Percentiles rank a stretch among this genome's conserved stretches.
These are phyloP conservation scores for Thielaviopsis euricoi DNA, from an alignment of 2,329 filamentous ascomycete species.

Conservation along the genomic window DNA sequence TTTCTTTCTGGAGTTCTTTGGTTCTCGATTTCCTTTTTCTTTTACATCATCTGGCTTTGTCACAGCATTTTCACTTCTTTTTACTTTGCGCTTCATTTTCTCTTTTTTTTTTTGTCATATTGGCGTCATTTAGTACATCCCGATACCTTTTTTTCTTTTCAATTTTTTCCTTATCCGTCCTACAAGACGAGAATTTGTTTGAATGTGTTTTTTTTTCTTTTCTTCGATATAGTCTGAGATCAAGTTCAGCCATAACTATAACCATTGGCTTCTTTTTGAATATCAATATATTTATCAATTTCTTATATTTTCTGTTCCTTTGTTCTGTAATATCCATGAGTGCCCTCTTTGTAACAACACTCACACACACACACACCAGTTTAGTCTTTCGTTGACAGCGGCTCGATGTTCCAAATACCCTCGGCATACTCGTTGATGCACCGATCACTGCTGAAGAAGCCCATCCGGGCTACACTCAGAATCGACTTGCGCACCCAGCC, in stretches of 20 bases:
- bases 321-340: background rate
- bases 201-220: background rate
- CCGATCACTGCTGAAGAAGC: conserved; percentile 88
- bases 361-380: too few species aligned
- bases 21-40: background rate
- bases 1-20: background rate
- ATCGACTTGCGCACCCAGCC: conserved; percentile 88
- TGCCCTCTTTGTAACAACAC: too few species aligned
- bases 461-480: conserved; percentile 78
- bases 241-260: background rate
- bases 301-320: background rate
- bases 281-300: background rate
- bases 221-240: background rate
- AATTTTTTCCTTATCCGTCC: background rate
- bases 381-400: conserved; percentile 27
- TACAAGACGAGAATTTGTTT: too few species aligned
- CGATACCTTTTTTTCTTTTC: background rate
- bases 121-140: background rate
- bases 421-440: conserved; percentile 98
- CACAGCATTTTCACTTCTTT: background rate
- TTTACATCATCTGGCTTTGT: background rate
- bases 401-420: conserved; percentile 92
- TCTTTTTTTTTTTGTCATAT: background rate
- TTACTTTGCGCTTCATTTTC: background rate
- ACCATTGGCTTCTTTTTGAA: background rate